Conservation (phyloP, 2,329 filamentous ascomycete species). For the Bipolaris victoriae region DNA sequence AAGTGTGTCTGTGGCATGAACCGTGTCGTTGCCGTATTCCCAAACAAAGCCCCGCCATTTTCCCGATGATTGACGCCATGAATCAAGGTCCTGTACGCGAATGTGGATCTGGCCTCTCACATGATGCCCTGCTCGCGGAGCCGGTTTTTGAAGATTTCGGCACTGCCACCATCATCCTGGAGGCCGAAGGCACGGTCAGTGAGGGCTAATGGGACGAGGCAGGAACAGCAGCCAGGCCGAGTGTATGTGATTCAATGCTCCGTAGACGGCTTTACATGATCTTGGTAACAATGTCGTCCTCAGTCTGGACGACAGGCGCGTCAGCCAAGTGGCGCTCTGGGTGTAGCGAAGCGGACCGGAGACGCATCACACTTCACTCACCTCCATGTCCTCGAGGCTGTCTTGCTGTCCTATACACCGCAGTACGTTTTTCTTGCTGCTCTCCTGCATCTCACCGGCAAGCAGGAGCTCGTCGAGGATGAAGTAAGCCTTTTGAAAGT, state of each 20-base stretch:
- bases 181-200: conserved; percentile 38
- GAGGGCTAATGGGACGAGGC: conserved; percentile 21
- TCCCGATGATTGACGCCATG: conserved; percentile 30
- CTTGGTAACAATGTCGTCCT: conserved; percentile 83
- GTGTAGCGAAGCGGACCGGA: conserved; percentile 25
- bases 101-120: conserved; percentile 21
- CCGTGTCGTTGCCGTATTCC: conserved; percentile 30
- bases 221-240: conserved; percentile 19
- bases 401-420: conserved; percentile 97
- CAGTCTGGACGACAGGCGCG: conserved; percentile 66
- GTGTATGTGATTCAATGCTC: conserved; percentile 17
- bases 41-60: conserved; percentile 18
- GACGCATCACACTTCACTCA: conserved; percentile 61
- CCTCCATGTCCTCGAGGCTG: conserved; percentile 98
- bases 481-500: conserved; percentile 99
- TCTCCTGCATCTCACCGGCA: conserved; percentile 97
- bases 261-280: conserved; percentile 67
- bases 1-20: conserved; percentile 32
- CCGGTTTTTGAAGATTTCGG: conserved; percentile 39
- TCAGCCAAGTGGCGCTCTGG: conserved; percentile 50
- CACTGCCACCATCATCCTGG: conserved; percentile 40
- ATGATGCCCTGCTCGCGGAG: conserved; percentile 42
- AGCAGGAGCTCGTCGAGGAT: conserved; percentile 96
- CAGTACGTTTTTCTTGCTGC: conserved; percentile 98
- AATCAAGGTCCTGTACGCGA: conserved; percentile 24